Base-by-base conservation (phyloP, 352 stramenopile genomes). In the Elongisporangium senticosum region DNA sequence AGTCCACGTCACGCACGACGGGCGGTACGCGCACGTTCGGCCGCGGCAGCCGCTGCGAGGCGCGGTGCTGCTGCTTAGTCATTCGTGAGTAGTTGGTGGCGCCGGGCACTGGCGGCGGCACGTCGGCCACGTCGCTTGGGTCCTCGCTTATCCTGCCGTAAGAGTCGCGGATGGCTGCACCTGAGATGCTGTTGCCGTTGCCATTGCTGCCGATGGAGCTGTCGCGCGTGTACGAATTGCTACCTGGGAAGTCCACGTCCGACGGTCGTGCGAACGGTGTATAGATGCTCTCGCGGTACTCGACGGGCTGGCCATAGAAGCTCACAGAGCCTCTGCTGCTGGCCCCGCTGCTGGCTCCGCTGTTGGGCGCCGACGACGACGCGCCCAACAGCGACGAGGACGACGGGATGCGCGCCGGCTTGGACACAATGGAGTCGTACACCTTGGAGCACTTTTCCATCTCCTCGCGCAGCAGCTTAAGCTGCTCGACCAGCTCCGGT, bases 391-490 rank as follows among this genome's bases (percentile, higher is more conserved):
- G 33, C 22, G 39, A 39, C n/a, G 61, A 37, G 8, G 19, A 43
- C 7, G 20, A 21, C 22, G 22, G 56, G 51, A 22, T 47, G 22
- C 0, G 23, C 49, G 4, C 59, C 59, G 51, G 52, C 22, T 56
- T n/a, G 26, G 71, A 62, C 19, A 76, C 64, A 49, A 87, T 74
- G 28, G 77, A 56, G 51, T 90, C 79, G 69, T 92, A 94, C 23
- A 91, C 63, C 55, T 85, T 77, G 23, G 77, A 83, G 59, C 83
- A 86, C 51, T 73, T 77, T 50, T 88, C 73, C 80, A 92, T 90
- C 51, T 87, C 73, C 13, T 70, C 37, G 21, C 81, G 80, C 10
- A 94, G 69, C 49, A 65, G 63, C 60, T 75, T 75, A 20, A 94
- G 72, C 47, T 91, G 68, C 47, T 68, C 61, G 13, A 94, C 69